phyloP scores from a whole-genome alignment of 2,329 filamentous ascomycete genomes.

The Colletotrichum melonis region DNA sequence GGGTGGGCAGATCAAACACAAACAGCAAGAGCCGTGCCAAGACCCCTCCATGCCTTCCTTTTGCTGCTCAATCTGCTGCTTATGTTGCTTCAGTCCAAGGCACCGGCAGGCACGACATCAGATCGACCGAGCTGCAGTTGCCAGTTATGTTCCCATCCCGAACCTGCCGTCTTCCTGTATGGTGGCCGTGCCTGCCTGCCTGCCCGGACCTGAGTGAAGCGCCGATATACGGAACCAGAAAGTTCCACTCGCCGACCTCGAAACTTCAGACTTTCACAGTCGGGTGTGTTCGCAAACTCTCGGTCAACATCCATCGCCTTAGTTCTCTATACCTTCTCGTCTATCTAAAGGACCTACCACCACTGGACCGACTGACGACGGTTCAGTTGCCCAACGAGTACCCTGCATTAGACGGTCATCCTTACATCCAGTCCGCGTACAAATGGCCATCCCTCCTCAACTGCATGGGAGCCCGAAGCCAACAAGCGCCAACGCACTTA shows the following conservation, averaged over 20 bases:
- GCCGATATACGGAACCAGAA: not conserved
- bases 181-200: not conserved
- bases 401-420: not conserved
- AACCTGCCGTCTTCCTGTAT: not conserved
- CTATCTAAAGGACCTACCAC: not conserved
- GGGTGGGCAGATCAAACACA: conserved; percentile 1
- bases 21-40: not conserved
- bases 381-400: not conserved
- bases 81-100: not conserved
- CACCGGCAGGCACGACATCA: not conserved
- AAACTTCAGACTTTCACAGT: not conserved
- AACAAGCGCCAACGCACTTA: not conserved
- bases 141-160: not conserved
- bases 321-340: not conserved
- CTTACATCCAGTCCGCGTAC: too few relatives aligned
- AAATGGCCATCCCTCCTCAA: not conserved
- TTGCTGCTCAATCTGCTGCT: not conserved
- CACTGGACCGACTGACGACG: not conserved
- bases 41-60: not conserved
- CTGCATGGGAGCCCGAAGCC: conserved; percentile 4
- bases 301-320: not conserved
- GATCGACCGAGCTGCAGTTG: not conserved
- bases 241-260: not conserved
- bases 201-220: not conserved
- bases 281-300: not conserved